Evolutionary conservation across 495 filamentous ascomycete species (phyloP), one percentile per base, ranked within the genome.

Genomic region (Daldinia loculata): DNA sequence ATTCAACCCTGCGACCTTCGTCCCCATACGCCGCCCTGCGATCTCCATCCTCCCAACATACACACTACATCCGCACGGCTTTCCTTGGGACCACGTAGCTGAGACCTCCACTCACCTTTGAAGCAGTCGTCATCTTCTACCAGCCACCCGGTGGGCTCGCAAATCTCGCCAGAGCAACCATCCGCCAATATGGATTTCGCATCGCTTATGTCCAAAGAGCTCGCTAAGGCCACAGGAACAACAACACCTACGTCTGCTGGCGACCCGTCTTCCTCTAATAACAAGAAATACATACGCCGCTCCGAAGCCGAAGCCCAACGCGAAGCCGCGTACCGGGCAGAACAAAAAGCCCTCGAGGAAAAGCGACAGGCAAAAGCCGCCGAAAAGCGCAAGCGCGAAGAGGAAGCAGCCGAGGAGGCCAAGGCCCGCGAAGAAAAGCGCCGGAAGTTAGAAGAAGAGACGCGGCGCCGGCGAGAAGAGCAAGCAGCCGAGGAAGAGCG

Each of bases 341-440:
- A 95, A 69, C 94, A 98, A 77, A 84, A 85, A 43, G 84, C 84
- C 1, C 82, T 92, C 59, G 90, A 91, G 39, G 84, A 81, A 19
- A 89, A 89, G 69, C 90, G 92, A 48, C 86, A 90, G 56, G 88
- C 89, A 34, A 88, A 86, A 38, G 82, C 86, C 0, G 83, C 85
- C 8, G 85, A 90, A 66, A 98, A 98, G 79, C 93, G 94, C 60
- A 94, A 94, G 80, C 85, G 87, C n/a, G 94, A 98, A 56, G 95
- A 97, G 19, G 95, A 97, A 22, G 93, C 92, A 57, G 86, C 88
- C 4, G 84, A 87, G 19, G 89, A 89, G 38, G 85, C 86, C 51
- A 85, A 84, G 7, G 85, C 85, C 30, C 87, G 93, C 12, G 92
- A 95, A 52, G 92, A 93, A 67, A 97, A 97, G 80, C 89, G 91